Evolutionary conservation across 495 filamentous ascomycete genomes (phyloP), one percentile per base, ranked within the genome.

Genomic region (Immersiella caudata): DNA sequence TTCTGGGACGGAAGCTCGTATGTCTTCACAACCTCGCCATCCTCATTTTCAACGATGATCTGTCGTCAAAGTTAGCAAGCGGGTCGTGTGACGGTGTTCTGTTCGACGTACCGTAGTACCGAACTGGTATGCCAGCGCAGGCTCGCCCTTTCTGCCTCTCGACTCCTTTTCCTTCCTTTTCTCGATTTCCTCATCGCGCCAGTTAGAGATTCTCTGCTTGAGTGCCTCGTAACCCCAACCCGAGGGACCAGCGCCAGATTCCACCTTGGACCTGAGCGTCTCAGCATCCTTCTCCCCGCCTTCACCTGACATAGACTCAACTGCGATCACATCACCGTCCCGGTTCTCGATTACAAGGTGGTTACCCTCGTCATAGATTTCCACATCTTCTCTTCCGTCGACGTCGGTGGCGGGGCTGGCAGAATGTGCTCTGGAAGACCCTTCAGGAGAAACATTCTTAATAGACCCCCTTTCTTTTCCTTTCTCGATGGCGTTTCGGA

Each of bases 11-110:
- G 91, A 29, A 97, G 89, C 62, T 96, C 92, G 76, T 97, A 98
- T 67, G 95, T 96, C 83, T 96, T 96, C 76, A 99, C 87, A 14
- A 99, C 96, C 74, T 99, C 96, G 29, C 96, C 96, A 74, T 97
- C 91, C 75, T 94, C 93, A 71, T 99, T 94, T 78, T 99, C 96
- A 18, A 99, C 93, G 73, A 99, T 97, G 70, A 99, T 94, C 76
- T 88, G 73, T 46, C 18, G 4, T 51, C 12, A 24, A 5, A 49
- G 70, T 79, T 68, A 78, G 73, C 29, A 56, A 25, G 60, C 5
- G 27, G 0, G 8, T 12, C 12, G 11, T 12, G 2, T 61, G 22
- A 40, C 6, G 50, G 22, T 52, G 27, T 49, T 3, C 18, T 22
- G 24, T 8, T 22, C 61, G 16, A 73, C 76, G 68, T 84, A 86